These are phyloP conservation scores for Melaleuca alternifolia DNA, from an alignment of 345 rosid species.

Conservation along the genomic window DNA sequence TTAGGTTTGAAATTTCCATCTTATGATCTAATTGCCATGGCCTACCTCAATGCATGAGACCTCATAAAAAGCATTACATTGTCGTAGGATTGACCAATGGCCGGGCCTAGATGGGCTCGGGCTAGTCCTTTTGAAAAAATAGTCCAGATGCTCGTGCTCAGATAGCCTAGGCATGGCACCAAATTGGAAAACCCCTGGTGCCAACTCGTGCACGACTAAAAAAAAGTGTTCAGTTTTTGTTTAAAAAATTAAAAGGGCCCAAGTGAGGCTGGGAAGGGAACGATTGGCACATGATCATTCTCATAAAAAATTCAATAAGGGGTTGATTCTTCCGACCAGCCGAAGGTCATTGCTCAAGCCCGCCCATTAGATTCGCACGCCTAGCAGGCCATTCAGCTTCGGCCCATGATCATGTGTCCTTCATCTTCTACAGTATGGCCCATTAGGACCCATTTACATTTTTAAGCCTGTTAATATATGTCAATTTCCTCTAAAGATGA, in stretches of 20 bases:
- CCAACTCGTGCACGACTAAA: fast-evolving
- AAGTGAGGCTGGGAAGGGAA: background rate
- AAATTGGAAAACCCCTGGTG: background rate
- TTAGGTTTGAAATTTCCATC: background rate
- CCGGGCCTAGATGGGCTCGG: background rate
- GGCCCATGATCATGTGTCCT: background rate
- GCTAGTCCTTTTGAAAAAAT: background rate
- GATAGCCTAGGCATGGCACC: background rate
- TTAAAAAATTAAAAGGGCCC: background rate
- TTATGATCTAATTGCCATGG: background rate
- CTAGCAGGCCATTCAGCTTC: background rate
- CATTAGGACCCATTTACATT: background rate
- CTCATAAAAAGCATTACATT: background rate
- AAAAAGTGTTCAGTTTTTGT: background rate
- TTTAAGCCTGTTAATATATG: background rate
- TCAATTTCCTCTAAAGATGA: background rate
- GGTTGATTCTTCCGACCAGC: background rate
- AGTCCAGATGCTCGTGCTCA: background rate
- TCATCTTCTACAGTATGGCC: background rate
- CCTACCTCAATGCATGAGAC: background rate
- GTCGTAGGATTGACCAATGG: background rate
- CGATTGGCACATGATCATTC: background rate
- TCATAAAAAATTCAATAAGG: background rate
- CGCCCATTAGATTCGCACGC: background rate
- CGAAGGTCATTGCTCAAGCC: background rate